phyloP scores from a whole-genome alignment of 371 early-diverging fungal genomes.

The Syncephalastrum monosporum region DNA sequence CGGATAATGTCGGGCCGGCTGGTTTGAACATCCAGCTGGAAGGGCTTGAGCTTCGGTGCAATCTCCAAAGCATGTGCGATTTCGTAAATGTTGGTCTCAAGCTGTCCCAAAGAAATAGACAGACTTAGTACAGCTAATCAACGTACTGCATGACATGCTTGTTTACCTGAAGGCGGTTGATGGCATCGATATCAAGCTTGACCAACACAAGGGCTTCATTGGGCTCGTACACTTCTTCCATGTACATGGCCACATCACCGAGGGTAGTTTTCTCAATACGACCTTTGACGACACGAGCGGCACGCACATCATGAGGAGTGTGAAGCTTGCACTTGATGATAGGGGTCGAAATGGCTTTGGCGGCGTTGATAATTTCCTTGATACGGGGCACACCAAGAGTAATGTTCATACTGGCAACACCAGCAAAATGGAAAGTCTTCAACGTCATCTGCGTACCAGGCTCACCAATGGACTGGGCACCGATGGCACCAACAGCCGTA shows the following conservation, averaged over 20 bases:
- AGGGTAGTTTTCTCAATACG: constrained; percentile 89
- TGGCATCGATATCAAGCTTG: constrained; percentile 79
- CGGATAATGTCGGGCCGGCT: constrained; percentile 74
- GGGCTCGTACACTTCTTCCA: constrained; percentile 85
- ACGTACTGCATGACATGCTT: not conserved
- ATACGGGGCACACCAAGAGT: constrained; percentile 99
- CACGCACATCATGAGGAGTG: constrained; percentile 61
- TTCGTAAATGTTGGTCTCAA: constrained; percentile 78
- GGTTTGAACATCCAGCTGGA: constrained; percentile 70
- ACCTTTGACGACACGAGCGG: constrained; percentile 95
- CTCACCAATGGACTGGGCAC: constrained; percentile 99
- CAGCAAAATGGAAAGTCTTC: constrained; percentile 99
- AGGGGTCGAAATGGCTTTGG: constrained; percentile 94
- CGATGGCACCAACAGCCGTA: constrained; percentile 96
- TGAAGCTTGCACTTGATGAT: constrained; percentile 87
- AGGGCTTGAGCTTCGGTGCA: constrained; percentile 86
- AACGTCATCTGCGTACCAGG: constrained; percentile 99
- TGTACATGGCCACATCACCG: constrained; percentile 88
- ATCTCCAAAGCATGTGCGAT: constrained; percentile 78
- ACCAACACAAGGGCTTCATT: constrained; percentile 77
- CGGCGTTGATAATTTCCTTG: constrained; percentile 95
- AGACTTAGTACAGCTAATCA: not conserved
- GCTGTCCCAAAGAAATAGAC: constrained; percentile 34
- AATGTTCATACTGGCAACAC: constrained; percentile 99
- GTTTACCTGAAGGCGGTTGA: constrained; percentile 66